These are phyloP conservation scores for Cicer pinnatifidum DNA, from an alignment of 306 rosid species.

Conservation along the genomic window DNA sequence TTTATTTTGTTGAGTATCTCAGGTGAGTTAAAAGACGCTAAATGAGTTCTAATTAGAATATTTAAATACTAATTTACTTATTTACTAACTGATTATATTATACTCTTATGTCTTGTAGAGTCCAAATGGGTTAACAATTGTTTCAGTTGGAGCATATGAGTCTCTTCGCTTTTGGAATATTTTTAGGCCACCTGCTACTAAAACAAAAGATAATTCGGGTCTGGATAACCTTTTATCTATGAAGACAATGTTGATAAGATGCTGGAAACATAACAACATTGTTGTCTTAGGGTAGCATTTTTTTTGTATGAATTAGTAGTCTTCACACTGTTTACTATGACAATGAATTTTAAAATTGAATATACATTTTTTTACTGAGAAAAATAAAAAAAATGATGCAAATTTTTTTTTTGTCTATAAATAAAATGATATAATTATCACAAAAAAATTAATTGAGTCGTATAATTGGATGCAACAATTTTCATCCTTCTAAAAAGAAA, in stretches of 20 bases:
- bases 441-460: no score
- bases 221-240: slow-evolving; percentile 60
- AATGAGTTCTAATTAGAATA: neutral
- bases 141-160: slow-evolving; percentile 76
- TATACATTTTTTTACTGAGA: no score
- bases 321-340: neutral
- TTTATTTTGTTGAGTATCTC: slow-evolving; percentile 42
- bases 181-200: slow-evolving; percentile 61
- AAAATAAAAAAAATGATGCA: neutral
- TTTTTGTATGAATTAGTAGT: neutral
- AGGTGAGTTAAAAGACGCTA: slow-evolving; percentile 50
- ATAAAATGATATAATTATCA: no score
- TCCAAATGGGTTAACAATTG: slow-evolving; percentile 78
- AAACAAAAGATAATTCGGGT: slow-evolving; percentile 46
- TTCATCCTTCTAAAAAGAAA: no score
- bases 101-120: slow-evolving; percentile 53
- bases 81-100: no score
- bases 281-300: neutral
- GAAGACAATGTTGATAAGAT: slow-evolving; percentile 65
- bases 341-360: no score
- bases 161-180: slow-evolving; percentile 77
- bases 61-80: neutral
- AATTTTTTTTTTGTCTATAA: no score
- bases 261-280: slow-evolving; percentile 41
- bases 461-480: no score